Evolutionary conservation across 768 basidiomycete species (phyloP).

Genomic region (Leccinum olivaceopallidum): DNA sequence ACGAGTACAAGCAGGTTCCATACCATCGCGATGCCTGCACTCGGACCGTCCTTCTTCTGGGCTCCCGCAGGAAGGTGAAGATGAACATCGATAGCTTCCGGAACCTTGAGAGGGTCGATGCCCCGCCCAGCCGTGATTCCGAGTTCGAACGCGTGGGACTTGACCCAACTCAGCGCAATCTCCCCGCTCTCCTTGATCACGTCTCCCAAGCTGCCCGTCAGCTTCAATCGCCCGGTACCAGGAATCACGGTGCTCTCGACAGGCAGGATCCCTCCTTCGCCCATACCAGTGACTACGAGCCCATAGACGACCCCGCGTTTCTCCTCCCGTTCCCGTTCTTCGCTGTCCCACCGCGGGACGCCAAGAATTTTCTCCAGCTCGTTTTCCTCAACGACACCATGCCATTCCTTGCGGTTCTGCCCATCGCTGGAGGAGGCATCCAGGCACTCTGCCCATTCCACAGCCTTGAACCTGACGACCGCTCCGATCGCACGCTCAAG

Average conservation of each 20-base stretch:
- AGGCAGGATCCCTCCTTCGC: slow-evolving; percentile 81
- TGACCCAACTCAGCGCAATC: slow-evolving; percentile 91
- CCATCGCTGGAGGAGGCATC: slow-evolving; percentile 24
- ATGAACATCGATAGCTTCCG: slow-evolving; percentile 78
- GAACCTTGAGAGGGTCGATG: slow-evolving; percentile 75
- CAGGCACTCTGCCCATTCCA: slow-evolving; percentile 79
- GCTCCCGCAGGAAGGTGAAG: slow-evolving; percentile 88
- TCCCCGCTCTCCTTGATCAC: slow-evolving; percentile 93
- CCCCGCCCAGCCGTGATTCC: slow-evolving; percentile 69
- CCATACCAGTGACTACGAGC: slow-evolving; percentile 84
- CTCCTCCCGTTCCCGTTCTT: slow-evolving; percentile 75
- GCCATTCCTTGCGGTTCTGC: slow-evolving; percentile 46
- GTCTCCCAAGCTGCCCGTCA: slow-evolving; percentile 86
- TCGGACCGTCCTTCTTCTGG: slow-evolving; percentile 92
- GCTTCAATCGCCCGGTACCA: slow-evolving; percentile 67
- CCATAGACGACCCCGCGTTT: slow-evolving; percentile 80
- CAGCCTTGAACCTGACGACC: slow-evolving; percentile 90
- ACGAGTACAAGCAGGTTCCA: slow-evolving; percentile 12
- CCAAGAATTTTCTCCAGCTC: slow-evolving; percentile 88
- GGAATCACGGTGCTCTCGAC: slow-evolving; percentile 84
- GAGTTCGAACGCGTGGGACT: slow-evolving; percentile 77
- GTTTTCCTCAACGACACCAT: slow-evolving; percentile 56
- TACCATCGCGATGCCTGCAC: slow-evolving; percentile 89
- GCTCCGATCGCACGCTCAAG: slow-evolving; percentile 78
- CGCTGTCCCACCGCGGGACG: slow-evolving; percentile 74